Conservation (phyloP, 1,139 yeast species). For the Suhomyces maxii region DNA sequence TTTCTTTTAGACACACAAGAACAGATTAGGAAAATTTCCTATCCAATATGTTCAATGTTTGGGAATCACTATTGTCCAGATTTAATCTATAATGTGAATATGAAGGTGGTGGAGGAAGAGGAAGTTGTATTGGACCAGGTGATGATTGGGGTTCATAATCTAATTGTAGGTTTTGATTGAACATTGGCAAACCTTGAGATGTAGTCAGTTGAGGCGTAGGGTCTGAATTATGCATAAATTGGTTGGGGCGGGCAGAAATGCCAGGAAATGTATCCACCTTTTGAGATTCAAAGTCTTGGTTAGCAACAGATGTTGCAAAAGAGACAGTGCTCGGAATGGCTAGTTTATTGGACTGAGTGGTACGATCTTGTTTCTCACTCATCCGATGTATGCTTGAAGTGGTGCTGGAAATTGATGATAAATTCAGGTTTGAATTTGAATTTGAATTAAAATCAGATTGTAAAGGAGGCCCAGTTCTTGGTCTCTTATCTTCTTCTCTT, state of each 20-base stretch:
- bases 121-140: neutral
- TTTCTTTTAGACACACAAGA: no score
- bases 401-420: no score
- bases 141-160: neutral
- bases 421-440: no score
- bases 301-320: no score
- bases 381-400: no score
- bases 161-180: neutral
- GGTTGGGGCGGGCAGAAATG: neutral
- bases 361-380: no score
- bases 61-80: conserved; percentile 4
- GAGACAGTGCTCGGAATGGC: no score
- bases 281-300: no score
- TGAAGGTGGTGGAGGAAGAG: conserved; percentile 8
- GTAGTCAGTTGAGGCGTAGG: neutral
- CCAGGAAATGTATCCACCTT: neutral
- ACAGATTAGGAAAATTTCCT: conserved; percentile 2
- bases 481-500: neutral
- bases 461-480: no score
- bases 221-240: neutral
- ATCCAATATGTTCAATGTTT: conserved; percentile 7
- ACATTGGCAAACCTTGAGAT: neutral
- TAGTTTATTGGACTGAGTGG: no score
- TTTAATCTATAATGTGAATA: conserved; percentile 6
- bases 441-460: no score